phyloP scores from a whole-genome alignment of 2,329 filamentous ascomycete genomes.

The Celoporthe dispersa region DNA sequence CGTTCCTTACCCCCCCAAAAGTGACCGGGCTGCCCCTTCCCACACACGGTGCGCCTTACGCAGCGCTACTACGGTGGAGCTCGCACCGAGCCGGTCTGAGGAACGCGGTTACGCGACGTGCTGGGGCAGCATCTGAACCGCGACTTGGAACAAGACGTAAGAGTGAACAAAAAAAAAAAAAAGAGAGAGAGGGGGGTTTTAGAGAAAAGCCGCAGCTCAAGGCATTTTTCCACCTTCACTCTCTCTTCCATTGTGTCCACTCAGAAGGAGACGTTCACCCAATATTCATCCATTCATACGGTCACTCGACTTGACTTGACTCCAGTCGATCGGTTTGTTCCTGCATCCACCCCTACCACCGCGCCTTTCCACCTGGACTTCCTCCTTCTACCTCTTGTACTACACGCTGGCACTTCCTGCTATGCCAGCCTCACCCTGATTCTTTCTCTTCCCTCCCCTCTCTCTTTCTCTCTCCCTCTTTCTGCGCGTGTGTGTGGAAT shows the following conservation, averaged over 20 bases:
- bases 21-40: neutral
- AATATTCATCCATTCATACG: neutral
- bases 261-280: conserved; percentile 20
- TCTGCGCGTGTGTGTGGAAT: too few species aligned
- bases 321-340: neutral
- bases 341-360: neutral
- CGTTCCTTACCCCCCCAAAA: neutral
- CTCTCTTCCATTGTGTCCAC: conserved; percentile 4
- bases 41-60: conserved; percentile 8
- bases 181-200: neutral
- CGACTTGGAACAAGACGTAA: conserved; percentile 24
- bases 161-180: neutral
- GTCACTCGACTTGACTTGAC: neutral
- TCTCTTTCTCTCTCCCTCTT: neutral
- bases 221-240: neutral
- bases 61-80: conserved; percentile 13
- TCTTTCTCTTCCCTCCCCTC: neutral
- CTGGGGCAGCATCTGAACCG: conserved; percentile 21
- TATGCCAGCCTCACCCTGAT: conserved; percentile 1
- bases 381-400: neutral
- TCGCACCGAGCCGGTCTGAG: conserved; percentile 22
- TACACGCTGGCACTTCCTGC: conserved; percentile 2
- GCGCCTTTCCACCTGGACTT: neutral
- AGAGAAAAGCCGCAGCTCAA: conserved; percentile 22
- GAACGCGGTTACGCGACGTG: conserved; percentile 31